Percentiles rank a stretch among this genome's conserved stretches.
Conservation (phyloP, 202 grass and related monocot genomes). For the Eragrostis tef region DNA sequence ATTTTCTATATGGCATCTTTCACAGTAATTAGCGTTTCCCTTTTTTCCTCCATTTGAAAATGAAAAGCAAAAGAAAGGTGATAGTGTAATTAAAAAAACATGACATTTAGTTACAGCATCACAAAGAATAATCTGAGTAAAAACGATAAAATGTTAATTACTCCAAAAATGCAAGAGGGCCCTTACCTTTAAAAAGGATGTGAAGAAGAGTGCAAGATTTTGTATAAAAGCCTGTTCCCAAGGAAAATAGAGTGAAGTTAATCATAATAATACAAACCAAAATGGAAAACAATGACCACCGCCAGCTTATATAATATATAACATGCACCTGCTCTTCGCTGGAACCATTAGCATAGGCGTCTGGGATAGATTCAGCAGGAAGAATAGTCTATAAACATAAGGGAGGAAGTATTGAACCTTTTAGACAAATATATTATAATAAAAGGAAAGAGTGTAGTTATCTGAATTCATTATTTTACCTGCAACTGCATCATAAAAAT, state of each 20-base stretch:
- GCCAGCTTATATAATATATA: background rate
- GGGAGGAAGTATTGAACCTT: slow-evolving; percentile 13
- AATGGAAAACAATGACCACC: background rate
- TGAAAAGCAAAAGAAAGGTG: slow-evolving; percentile 10
- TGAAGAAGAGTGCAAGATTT: slow-evolving; percentile 97
- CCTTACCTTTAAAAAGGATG: slow-evolving; percentile 92
- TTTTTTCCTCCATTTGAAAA: background rate
- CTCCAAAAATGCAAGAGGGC: slow-evolving; percentile 6
- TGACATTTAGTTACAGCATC: slow-evolving; percentile 23
- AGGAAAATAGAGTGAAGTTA: slow-evolving; percentile 16
- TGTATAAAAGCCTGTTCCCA: slow-evolving; percentile 90
- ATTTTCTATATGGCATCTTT: slow-evolving; percentile 8
- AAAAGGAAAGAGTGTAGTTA: slow-evolving; percentile 27
- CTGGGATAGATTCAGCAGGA: slow-evolving; percentile 76
- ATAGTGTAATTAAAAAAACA: slow-evolving; percentile 4
- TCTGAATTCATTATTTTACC: slow-evolving; percentile 56
- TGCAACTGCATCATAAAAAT: slow-evolving; percentile 95
- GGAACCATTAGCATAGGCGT: slow-evolving; percentile 97
- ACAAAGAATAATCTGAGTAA: slow-evolving; percentile 11
- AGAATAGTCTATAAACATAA: slow-evolving; percentile 82
- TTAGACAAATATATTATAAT: slow-evolving; percentile 5
- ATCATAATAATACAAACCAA: background rate
- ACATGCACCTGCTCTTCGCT: slow-evolving; percentile 82
- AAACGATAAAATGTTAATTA: background rate
- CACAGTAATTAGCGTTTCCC: slow-evolving; percentile 6